Base-by-base conservation (phyloP, 2,329 filamentous ascomycete genomes). In the Trematosphaeria pertusa region DNA sequence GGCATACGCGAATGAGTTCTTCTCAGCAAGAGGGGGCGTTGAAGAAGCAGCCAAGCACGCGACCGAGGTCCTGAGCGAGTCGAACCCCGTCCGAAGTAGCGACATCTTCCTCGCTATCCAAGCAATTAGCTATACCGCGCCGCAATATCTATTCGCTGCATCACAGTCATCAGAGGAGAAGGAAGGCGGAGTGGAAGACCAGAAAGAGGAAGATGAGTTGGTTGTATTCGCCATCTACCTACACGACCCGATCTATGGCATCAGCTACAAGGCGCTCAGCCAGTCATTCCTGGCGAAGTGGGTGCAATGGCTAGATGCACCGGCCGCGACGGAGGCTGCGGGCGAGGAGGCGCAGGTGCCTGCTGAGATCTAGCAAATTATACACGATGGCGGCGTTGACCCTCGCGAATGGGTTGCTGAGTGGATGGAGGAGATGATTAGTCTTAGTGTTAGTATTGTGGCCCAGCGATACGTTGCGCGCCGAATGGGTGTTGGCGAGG, bases 101-200 rank as follows among this genome's bases (percentile, higher is more conserved):
- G 90, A 97, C 69, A 89, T 99, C 53, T 99, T 99, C 81, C 80
- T 99, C 22, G 85, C 92, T n/a, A 86, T 99, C 24, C 94, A 99
- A 75, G 91, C 94, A 8, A 84, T 97, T 62, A 81, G 78, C 40
- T 82, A 88, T 54, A 80, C 84, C 7, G 76, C 76, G 1, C 84
- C 88, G 50, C 75, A 80, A 45, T 81, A 84, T 1, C 77, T 96
- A 1, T 96, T 96, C 68, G 64, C 75, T 73, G 76, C 85, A 56
- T 67, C 66, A 19, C 58, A 60, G 47, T 78, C 82, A 46, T 81
- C 82, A 54, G 81, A 84, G 50, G 81, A 82, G 66, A 73, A 79
- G 5, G 77, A 78, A n/a, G 73, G 75, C n/a, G 80, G 82, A 1
- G 75, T 80, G 10, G 78, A 80, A 21, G 69, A 73, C 10, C 65